phyloP scores from a whole-genome alignment of 2,329 filamentous ascomycete genomes.

The Iodosphaeria phyllophila region DNA sequence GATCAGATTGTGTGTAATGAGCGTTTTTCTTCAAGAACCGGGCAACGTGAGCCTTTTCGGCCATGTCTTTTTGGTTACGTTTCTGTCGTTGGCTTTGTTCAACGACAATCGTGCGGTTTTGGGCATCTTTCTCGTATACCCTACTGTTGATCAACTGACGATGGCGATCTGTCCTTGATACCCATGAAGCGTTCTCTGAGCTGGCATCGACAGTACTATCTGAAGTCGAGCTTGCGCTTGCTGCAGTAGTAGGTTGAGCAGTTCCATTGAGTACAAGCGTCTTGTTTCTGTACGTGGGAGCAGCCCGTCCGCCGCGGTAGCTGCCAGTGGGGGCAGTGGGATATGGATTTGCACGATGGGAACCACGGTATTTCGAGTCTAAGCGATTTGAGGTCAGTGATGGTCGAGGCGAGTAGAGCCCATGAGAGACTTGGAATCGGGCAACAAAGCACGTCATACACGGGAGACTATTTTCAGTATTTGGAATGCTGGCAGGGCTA shows the following conservation, averaged over 20 bases:
- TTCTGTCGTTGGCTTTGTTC: constrained; percentile 47
- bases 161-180: constrained; percentile 57
- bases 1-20: too few species aligned
- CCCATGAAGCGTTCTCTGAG: constrained; percentile 30
- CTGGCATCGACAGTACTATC: constrained; percentile 10
- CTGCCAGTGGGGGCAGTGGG: constrained; percentile 8
- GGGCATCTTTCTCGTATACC: constrained; percentile 56
- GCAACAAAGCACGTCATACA: not conserved
- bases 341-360: constrained; percentile 12
- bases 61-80: constrained; percentile 29
- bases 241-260: constrained; percentile 7
- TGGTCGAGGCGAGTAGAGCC: not conserved
- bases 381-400: not conserved
- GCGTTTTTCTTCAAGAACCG: constrained; percentile 23
- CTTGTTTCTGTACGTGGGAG: constrained; percentile 12
- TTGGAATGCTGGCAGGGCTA: too few species aligned
- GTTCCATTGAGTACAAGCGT: constrained; percentile 14
- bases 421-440: not conserved
- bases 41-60: constrained; percentile 37
- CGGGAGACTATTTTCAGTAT: too few species aligned
- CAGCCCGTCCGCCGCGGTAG: constrained; percentile 9
- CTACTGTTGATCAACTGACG: constrained; percentile 68
- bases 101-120: constrained; percentile 50
- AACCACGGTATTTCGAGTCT: constrained; percentile 4
- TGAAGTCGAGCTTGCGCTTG: not conserved